Base-by-base conservation (phyloP, 768 basidiomycete genomes). In the Coprinopsis strossmayeri region DNA sequence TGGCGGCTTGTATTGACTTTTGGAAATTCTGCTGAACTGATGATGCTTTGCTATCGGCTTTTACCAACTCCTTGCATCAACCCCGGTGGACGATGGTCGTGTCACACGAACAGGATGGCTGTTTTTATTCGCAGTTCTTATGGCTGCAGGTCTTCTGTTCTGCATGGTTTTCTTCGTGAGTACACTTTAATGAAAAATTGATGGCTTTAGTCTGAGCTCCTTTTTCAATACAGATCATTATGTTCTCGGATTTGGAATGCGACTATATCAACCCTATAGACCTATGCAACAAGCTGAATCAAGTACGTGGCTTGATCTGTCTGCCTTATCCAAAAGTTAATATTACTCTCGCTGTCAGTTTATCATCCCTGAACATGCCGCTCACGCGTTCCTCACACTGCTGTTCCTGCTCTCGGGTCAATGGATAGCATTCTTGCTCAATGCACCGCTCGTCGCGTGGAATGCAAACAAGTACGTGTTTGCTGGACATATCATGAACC, bases 261-360 rank as follows among this genome's bases (percentile, higher is more conserved):
- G 93, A 96, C 78, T 98, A 97, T 72, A 95, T 98, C 76, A 99
- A 99, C 70, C 96, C 96, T 45, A 99, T 99, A 81, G 96, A 99
- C 69, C 84, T 98, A 32, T 98, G 96, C 72, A 98, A 98, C 72
- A 97, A 96, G 75, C 84, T 98, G 60, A 98, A 98, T 65, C 90
- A 93, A 69, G 95, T 95, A 55, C 39, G 76, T 68, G 24, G 24
- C 13, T 15, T 48, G n/a, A 25, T 27, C 39, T 10, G 24, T 15
- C 18, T 20, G 34, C 2, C 23, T 2, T 26, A 10, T 18, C 12
- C 28, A 24, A 2, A 2, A 1, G 18, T 30, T 25, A 39, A 12
- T 25, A 17, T 10, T 15, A n/a, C 15, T 34, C 27, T 51, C 2
- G 11, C 26, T 41, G 26, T 3, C 53, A 99, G 95, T 98, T 99